phyloP scores from a whole-genome alignment of 2,329 filamentous ascomycete species.

The Calonectria leucothoes region DNA sequence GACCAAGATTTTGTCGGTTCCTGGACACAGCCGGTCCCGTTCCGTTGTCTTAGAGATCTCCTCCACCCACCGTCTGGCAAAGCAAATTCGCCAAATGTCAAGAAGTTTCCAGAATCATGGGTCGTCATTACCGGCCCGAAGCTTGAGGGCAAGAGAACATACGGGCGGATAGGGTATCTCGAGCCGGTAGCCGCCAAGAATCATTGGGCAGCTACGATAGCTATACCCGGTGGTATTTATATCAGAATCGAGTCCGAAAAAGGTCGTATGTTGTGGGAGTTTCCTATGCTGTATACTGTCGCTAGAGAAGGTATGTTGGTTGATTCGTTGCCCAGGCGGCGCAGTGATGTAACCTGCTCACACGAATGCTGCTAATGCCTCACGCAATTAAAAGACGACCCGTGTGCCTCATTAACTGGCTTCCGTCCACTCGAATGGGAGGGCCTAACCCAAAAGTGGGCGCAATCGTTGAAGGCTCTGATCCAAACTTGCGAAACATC shows the following conservation, averaged over 20 bases:
- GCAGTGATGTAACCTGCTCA: not conserved
- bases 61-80: not conserved
- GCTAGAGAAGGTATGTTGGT: not conserved
- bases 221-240: not conserved
- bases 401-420: not conserved
- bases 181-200: not conserved
- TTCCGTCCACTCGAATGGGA: not conserved
- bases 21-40: not conserved
- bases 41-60: not conserved
- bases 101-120: not conserved
- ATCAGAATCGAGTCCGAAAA: not conserved
- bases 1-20: not conserved
- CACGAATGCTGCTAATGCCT: not conserved
- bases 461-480: not conserved
- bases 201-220: not conserved
- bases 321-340: no score
- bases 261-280: not conserved
- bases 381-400: not conserved
- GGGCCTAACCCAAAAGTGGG: not conserved
- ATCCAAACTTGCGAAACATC: not conserved
- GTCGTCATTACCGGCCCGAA: not conserved
- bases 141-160: not conserved
- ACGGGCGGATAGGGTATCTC: not conserved
- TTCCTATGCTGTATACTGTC: not conserved
- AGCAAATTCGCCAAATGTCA: not conserved